Base-by-base conservation (phyloP, 257 asterid species). In the Capsicum pubescens region DNA sequence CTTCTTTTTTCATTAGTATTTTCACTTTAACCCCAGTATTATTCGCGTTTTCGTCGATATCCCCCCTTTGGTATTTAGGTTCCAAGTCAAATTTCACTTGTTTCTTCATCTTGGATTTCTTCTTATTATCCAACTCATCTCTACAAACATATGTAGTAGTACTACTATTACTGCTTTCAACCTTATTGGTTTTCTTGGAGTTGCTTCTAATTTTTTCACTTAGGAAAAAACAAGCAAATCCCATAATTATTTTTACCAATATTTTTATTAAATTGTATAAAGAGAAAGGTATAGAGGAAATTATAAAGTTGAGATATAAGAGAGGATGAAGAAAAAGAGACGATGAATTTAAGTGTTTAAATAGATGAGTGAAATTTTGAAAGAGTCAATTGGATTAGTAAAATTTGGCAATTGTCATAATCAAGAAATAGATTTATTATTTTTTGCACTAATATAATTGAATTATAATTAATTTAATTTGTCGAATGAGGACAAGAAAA, bases 1-100 rank as follows among this genome's bases (percentile, higher is more conserved):
- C 91, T 84, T 81, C 82, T 39, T 83, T 89, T 9, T 52, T 89
- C 86, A 89, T 83, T 82, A 83, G 21, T 13, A 89, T 56, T 83
- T 87, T 89, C 44, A 89, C 80, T 81, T 9, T 83, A 4, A 57
- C 15, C 1, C 61, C 17, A 4, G 21, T 26, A 32, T 13, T 46
- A 16, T 39, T 61, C 11, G 11, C 64, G 7, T 17, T 13, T 19
- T 17, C 55, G n/a, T 7, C 55, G 42, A 4, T 64, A 57, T 26
- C 60, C 8, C 14, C 17, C n/a, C 39, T 4, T 10, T 19, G 44
- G 8, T 7, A 74, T 21, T 50, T 74, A 48, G 21, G 61, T 50
- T 58, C 60, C 48, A 83, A 26, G 7, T 66, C 66, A 72, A 82
- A 50, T 42, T 59, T 83, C 52, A 83, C 72, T 61, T 76, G 74